Percentiles rank a stretch among this genome's conserved stretches.
phyloP scores from a whole-genome alignment of 2,329 filamentous ascomycete species.

The Penicillium sp. region DNA sequence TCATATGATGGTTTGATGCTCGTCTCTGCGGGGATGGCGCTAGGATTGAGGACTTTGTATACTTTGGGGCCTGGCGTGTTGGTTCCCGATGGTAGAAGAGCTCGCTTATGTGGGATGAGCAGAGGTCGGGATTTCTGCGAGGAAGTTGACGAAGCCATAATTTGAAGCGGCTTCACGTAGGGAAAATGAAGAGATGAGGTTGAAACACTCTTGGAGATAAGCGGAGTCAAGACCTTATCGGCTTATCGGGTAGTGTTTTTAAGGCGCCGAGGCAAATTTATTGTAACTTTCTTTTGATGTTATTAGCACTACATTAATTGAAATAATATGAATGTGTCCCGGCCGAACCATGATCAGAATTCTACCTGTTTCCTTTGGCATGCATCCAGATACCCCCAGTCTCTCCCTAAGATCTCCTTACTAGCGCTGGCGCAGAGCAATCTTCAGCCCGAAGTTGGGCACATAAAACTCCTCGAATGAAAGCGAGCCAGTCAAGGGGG shows the following conservation, averaged over 20 bases:
- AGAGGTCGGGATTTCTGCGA: constrained; percentile 18
- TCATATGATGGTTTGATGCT: constrained; percentile 13
- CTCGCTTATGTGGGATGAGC: constrained; percentile 30
- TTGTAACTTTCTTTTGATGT: background rate
- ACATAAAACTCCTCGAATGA: constrained; percentile 27
- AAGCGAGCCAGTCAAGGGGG: constrained; percentile 16
- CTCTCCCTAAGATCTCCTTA: constrained; percentile 13
- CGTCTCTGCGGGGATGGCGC: constrained; percentile 21
- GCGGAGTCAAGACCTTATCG: background rate
- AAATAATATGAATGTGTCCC: background rate
- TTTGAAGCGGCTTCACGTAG: background rate
- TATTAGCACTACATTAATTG: background rate
- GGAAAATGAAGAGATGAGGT: background rate
- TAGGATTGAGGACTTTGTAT: constrained; percentile 24
- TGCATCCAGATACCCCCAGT: background rate
- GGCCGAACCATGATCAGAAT: background rate
- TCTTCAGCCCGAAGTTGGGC: constrained; percentile 26
- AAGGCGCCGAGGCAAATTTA: background rate
- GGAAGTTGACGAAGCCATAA: constrained; percentile 5
- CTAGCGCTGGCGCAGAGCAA: constrained; percentile 33
- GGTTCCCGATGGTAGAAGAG: constrained; percentile 18
- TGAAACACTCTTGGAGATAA: background rate
- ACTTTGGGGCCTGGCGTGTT: background rate
- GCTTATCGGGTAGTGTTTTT: background rate
- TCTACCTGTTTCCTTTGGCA: background rate